phyloP scores from a whole-genome alignment of 805 yeast species.

The Schizosaccharomyces japonicus region DNA sequence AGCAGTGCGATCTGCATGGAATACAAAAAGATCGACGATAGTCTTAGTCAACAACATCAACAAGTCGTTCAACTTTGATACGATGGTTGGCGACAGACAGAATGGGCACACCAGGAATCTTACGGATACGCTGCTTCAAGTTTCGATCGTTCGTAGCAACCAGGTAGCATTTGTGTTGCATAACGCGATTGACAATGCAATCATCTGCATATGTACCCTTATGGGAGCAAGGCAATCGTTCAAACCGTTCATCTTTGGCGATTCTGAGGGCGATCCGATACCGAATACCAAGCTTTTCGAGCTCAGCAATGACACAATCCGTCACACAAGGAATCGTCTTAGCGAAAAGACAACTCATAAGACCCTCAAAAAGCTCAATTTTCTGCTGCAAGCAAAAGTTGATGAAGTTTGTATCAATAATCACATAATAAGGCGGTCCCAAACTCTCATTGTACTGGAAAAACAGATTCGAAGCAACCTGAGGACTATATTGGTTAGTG shows the following conservation, averaged over 20 bases:
- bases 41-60: constrained; percentile 34
- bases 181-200: constrained; percentile 73
- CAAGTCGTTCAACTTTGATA: constrained; percentile 80
- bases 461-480: constrained; percentile 83
- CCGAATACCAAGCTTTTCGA: constrained; percentile 85
- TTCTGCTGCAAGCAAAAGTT: constrained; percentile 91
- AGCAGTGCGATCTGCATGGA: too few relatives aligned
- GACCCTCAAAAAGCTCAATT: constrained; percentile 78
- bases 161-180: constrained; percentile 88
- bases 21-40: neutral
- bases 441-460: constrained; percentile 85
- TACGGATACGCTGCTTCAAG: constrained; percentile 74
- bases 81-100: constrained; percentile 90
- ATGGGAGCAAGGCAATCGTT: constrained; percentile 70
- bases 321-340: constrained; percentile 72
- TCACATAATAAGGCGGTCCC: constrained; percentile 92
- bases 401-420: constrained; percentile 89
- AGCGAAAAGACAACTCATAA: constrained; percentile 89
- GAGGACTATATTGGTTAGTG: constrained; percentile 29
- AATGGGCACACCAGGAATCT: constrained; percentile 89
- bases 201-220: constrained; percentile 97
- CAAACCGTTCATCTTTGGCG: constrained; percentile 82
- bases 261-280: constrained; percentile 68
- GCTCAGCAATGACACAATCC: constrained; percentile 94
- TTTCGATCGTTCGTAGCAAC: constrained; percentile 98